Percentiles rank a stretch among this genome's conserved stretches.
Conservation (phyloP, 495 filamentous ascomycete species). For the Podospora pseudopauciseta region DNA sequence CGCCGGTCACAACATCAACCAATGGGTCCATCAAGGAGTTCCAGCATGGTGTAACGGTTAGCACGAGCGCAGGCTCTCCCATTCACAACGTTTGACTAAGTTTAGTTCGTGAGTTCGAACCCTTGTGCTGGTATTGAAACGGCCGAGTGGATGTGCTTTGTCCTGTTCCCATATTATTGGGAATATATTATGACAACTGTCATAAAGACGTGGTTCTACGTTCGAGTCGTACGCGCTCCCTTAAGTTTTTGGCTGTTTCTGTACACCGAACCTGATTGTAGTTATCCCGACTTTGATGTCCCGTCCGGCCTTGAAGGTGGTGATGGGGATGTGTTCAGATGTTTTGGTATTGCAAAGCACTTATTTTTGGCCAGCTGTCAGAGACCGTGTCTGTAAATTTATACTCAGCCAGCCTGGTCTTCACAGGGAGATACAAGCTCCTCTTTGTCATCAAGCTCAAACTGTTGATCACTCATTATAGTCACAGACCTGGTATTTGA, state of each 20-base stretch:
- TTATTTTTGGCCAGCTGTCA: no score
- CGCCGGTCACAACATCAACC: neutral
- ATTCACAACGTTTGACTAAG: no score
- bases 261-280: neutral
- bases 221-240: neutral
- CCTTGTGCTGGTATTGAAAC: neutral
- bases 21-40: neutral
- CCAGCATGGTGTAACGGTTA: neutral
- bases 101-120: no score
- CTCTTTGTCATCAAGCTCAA: no score
- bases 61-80: neutral
- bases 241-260: neutral
- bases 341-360: no score
- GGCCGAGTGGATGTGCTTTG: neutral
- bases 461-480: no score
- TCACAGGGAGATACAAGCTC: no score
- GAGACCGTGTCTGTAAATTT: no score
- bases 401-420: no score
- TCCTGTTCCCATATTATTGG: neutral
- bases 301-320: neutral
- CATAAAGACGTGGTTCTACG: neutral
- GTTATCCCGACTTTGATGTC: neutral
- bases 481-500: no score
- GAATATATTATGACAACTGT: no score
- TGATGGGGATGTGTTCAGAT: no score